Conservation (phyloP, 2,329 filamentous ascomycete species). For the Fusarium chaquense region DNA sequence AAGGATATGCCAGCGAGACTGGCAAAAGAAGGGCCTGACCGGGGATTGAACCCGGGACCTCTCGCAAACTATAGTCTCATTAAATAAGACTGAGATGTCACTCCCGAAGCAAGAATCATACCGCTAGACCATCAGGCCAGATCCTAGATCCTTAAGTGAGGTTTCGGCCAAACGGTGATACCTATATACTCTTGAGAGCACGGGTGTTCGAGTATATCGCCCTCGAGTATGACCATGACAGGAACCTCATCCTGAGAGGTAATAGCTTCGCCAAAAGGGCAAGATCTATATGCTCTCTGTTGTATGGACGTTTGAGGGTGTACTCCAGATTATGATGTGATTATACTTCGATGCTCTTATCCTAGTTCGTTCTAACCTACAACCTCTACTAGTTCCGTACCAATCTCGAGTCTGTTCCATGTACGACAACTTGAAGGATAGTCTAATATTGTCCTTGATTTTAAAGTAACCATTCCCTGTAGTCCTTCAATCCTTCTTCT, state of each 20-base stretch:
- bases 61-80: conserved; percentile 51
- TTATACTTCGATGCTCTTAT: too few species aligned
- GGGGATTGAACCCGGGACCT: conserved; percentile 62
- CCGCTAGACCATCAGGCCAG: conserved; percentile 37
- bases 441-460: not conserved
- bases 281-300: too few species aligned
- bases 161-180: not conserved
- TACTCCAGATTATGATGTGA: too few species aligned
- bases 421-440: not conserved
- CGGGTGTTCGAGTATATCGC: not conserved
- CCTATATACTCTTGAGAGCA: not conserved
- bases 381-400: too few species aligned
- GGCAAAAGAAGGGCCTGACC: conserved; percentile 54
- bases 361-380: not conserved
- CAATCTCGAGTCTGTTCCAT: not conserved
- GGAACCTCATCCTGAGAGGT: too few species aligned
- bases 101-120: conserved; percentile 39
- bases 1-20: not conserved
- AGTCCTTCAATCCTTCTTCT: conserved; percentile 53
- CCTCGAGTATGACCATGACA: too few species aligned
- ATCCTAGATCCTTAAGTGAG: conserved; percentile 13
- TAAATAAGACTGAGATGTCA: conserved; percentile 24
- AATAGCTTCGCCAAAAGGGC: too few species aligned
- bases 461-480: not conserved
- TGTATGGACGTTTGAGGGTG: too few species aligned